Conservation (phyloP, 345 rosid species). For the Geranium rotundifolium region DNA sequence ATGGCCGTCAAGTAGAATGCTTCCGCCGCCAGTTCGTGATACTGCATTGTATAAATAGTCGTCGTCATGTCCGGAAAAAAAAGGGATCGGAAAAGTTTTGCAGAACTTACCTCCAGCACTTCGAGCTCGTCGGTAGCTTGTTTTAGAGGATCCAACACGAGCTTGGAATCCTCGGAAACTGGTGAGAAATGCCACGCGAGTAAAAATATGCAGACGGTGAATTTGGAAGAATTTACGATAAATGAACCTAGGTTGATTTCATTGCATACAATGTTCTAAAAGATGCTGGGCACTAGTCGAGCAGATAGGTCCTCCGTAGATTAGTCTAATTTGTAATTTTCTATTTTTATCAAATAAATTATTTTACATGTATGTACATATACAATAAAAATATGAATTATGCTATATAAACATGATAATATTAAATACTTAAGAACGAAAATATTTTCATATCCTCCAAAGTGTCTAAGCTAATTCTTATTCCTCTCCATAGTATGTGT, state of each 20-base stretch:
- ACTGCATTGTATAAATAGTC: conserved; percentile 26
- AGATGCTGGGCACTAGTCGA: too few relatives aligned
- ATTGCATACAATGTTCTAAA: not conserved
- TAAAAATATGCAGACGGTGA: not conserved
- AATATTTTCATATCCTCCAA: too few relatives aligned
- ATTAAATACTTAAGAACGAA: too few relatives aligned
- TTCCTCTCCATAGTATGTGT: too few relatives aligned
- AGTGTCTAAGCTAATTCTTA: too few relatives aligned
- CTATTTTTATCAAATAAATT: too few relatives aligned
- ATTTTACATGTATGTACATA: too few relatives aligned
- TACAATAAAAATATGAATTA: too few relatives aligned
- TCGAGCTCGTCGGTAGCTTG: conserved; percentile 79
- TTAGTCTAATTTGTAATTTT: too few relatives aligned
- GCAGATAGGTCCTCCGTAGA: too few relatives aligned
- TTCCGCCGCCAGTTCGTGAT: conserved; percentile 82
- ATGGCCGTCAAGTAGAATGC: conserved; percentile 68
- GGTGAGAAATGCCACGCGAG: conserved; percentile 10
- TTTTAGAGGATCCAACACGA: conserved; percentile 61
- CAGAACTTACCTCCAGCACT: conserved; percentile 56
- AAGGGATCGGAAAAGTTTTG: not conserved
- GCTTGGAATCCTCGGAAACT: conserved; percentile 53
- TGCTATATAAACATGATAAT: too few relatives aligned
- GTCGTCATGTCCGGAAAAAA: not conserved
- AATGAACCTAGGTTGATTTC: not conserved
- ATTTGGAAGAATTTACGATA: not conserved